phyloP scores from a whole-genome alignment of 2,329 filamentous ascomycete species.

The Mariannaea elegans region DNA sequence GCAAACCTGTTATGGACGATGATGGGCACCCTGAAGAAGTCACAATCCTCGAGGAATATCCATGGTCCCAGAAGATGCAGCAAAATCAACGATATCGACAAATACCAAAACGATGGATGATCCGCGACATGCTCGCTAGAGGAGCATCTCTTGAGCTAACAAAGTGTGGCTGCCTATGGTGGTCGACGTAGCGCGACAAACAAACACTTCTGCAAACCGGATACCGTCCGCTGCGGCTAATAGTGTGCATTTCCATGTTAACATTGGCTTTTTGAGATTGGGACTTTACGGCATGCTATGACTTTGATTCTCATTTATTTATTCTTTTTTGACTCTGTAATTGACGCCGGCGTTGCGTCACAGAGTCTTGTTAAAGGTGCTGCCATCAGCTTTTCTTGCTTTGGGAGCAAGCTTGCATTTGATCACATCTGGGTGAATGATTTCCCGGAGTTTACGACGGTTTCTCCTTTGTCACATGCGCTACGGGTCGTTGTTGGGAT shows the following conservation, averaged over 20 bases:
- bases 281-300: constrained; percentile 9
- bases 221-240: constrained; percentile 5
- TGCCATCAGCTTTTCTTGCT: neutral
- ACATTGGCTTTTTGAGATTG: constrained; percentile 4
- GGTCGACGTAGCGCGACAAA: constrained; percentile 48
- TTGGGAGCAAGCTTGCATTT: too few species aligned
- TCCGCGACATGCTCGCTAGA: constrained; percentile 28
- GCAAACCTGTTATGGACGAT: constrained; percentile 46
- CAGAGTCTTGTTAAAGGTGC: neutral
- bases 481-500: neutral
- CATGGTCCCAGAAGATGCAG: constrained; percentile 3
- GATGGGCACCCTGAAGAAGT: constrained; percentile 54
- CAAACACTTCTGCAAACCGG: neutral
- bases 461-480: neutral
- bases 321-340: neutral
- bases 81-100: constrained; percentile 1
- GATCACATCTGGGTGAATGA: neutral
- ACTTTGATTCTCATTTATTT: neutral
- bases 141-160: constrained; percentile 50
- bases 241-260: neutral
- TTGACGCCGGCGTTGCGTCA: constrained; percentile 7
- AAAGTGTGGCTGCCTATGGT: constrained; percentile 65
- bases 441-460: neutral
- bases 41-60: constrained; percentile 51
- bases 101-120: constrained; percentile 20